Evolutionary conservation across 140 eudicot species (phyloP).

Genomic region (Bidens hawaiensis): DNA sequence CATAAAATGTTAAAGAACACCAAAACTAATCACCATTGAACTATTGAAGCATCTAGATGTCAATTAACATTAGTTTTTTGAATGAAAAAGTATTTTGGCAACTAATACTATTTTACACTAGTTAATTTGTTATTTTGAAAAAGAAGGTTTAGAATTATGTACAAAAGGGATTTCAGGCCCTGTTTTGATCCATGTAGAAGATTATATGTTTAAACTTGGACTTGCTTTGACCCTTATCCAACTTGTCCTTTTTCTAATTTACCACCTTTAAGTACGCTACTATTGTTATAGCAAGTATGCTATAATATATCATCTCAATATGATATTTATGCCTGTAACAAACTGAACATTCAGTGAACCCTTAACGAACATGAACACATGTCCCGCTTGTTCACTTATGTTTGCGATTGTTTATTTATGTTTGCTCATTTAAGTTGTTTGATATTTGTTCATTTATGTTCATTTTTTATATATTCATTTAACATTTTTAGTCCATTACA

Average conservation of each 20-base stretch:
- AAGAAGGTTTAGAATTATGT: neutral
- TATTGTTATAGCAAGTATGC: neutral
- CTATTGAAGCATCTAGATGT: neutral
- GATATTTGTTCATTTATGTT: no score
- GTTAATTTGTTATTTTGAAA: neutral
- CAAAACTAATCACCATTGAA: neutral
- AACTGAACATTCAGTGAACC: no score
- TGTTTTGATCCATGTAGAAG: neutral
- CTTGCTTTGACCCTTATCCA: neutral
- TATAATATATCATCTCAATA: neutral
- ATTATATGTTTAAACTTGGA: neutral
- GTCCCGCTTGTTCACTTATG: no score
- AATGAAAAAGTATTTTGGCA: neutral
- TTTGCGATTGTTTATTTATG: no score
- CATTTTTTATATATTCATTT: no score
- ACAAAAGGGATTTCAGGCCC: neutral
- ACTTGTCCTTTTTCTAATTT: neutral
- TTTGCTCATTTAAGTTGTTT: no score
- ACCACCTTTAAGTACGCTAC: neutral
- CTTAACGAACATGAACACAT: no score
- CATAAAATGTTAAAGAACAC: neutral
- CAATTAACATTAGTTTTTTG: neutral
- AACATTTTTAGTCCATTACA: no score
- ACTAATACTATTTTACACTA: neutral
- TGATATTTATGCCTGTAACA: no score